phyloP scores from a whole-genome alignment of 2,329 filamentous ascomycete species.

The Amylocarpus encephaloides region DNA sequence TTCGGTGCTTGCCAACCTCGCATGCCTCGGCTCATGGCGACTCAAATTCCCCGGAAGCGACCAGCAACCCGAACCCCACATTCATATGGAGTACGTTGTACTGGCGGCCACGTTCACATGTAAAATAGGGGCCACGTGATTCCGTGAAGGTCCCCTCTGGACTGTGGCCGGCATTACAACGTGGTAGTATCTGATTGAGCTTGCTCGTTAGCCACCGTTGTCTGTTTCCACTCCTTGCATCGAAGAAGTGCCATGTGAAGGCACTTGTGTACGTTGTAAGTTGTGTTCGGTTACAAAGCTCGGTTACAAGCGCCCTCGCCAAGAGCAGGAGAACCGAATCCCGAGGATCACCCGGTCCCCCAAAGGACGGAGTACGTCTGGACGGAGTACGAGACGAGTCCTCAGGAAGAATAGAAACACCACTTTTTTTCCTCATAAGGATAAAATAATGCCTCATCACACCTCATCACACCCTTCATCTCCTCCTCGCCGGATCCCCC shows the following conservation, averaged over 20 bases:
- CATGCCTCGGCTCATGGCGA: conserved; percentile 10
- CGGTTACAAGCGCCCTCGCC: background rate
- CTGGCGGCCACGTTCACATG: conserved; percentile 1
- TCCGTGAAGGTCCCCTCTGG: no score
- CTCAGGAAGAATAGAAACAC: background rate
- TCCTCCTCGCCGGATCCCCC: background rate
- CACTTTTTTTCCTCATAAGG: background rate
- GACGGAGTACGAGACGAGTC: no score
- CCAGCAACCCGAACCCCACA: conserved; percentile 2
- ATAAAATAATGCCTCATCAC: background rate
- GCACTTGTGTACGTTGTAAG: no score
- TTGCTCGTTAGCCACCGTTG: no score
- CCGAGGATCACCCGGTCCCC: background rate
- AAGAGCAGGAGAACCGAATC: background rate
- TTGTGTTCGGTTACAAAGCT: no score
- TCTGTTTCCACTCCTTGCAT: no score
- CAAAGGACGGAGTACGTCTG: background rate
- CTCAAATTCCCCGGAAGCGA: conserved; percentile 9
- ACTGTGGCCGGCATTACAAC: background rate
- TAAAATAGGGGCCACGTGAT: background rate
- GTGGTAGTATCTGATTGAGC: no score
- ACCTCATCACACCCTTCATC: background rate
- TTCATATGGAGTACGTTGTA: background rate
- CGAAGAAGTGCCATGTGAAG: no score
- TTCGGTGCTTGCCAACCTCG: conserved; percentile 1